These are phyloP conservation scores for Farysia itapuensis DNA, from an alignment of 1,284 basidiomycete species.

Conservation along the genomic window DNA sequence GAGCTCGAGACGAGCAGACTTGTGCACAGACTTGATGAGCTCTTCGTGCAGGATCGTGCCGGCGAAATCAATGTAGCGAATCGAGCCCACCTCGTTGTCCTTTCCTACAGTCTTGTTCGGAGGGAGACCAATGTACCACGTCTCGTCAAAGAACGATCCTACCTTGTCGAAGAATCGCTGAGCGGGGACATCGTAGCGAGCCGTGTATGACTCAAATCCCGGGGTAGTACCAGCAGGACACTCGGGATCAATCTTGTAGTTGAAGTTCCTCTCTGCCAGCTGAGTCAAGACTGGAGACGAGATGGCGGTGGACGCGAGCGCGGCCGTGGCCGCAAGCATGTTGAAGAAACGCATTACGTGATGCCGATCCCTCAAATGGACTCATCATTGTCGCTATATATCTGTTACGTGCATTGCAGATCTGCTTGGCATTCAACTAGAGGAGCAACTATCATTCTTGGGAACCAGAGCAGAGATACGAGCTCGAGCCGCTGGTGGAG, in stretches of 20 bases:
- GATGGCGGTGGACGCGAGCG: neutral
- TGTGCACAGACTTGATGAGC: conserved; percentile 15
- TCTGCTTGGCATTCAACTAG: too few species aligned
- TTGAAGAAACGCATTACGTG: too few species aligned
- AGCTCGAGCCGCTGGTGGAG: too few species aligned
- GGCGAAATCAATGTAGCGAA: conserved; percentile 18
- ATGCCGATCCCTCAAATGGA: too few species aligned
- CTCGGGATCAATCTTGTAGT: conserved; percentile 11
- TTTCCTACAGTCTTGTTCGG: conserved; percentile 8
- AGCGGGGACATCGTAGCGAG: conserved; percentile 13
- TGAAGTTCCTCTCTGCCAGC: neutral
- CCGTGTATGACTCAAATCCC: conserved; percentile 17
- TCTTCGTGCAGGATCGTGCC: conserved; percentile 22
- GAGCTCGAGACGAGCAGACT: conserved; percentile 13
- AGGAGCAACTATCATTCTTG: too few species aligned
- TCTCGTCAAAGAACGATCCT: conserved; percentile 18
- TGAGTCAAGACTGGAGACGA: neutral
- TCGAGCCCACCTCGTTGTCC: conserved; percentile 15
- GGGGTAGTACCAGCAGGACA: conserved; percentile 12
- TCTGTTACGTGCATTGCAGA: too few species aligned
- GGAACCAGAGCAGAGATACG: too few species aligned
- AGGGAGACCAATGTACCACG: conserved; percentile 20
- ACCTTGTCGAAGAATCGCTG: conserved; percentile 13
- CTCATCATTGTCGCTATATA: too few species aligned
- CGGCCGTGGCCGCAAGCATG: too few species aligned